A percentile compares a stretch with the other conserved stretches of the same genome.
These are phyloP conservation scores for Penicillium brasilianum DNA, from an alignment of 2,329 filamentous ascomycete genomes.

Conservation along the genomic window DNA sequence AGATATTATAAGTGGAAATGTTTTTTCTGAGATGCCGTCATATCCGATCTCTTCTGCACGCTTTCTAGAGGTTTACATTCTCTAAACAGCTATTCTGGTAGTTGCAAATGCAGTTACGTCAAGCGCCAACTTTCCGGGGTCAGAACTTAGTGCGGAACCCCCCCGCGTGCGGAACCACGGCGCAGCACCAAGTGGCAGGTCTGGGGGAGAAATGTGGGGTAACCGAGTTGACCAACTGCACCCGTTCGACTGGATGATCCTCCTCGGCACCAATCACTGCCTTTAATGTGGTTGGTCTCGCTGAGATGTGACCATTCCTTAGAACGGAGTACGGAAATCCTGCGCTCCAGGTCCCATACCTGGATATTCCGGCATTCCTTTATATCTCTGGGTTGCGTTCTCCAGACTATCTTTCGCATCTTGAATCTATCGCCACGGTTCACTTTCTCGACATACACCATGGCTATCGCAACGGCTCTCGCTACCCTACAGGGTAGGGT, in stretches of 20 bases:
- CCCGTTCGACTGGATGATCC: neutral
- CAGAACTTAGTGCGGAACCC: neutral
- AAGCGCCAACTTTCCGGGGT: neutral
- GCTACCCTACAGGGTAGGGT: conserved; percentile 28
- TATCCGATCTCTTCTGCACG: too few relatives aligned
- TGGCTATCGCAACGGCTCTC: conserved; percentile 36
- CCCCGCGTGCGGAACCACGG: conserved; percentile 4
- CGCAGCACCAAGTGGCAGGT: neutral
- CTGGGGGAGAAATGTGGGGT: neutral
- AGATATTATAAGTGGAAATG: too few relatives aligned
- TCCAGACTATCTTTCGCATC: neutral
- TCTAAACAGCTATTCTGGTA: too few relatives aligned
- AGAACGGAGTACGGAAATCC: conserved; percentile 25
- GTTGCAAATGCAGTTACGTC: too few relatives aligned
- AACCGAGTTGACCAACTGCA: neutral
- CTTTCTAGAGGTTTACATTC: too few relatives aligned
- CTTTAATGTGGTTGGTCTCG: neutral
- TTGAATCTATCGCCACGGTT: neutral
- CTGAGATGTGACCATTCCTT: neutral
- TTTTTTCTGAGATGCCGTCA: too few relatives aligned
- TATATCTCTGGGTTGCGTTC: neutral
- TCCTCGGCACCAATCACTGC: neutral
- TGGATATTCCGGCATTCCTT: neutral
- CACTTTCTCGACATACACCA: conserved; percentile 15
- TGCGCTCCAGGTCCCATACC: conserved; percentile 13